Evolutionary conservation across 2,329 filamentous ascomycete species (phyloP).

Genomic region (Coleophoma eucalyptorum): DNA sequence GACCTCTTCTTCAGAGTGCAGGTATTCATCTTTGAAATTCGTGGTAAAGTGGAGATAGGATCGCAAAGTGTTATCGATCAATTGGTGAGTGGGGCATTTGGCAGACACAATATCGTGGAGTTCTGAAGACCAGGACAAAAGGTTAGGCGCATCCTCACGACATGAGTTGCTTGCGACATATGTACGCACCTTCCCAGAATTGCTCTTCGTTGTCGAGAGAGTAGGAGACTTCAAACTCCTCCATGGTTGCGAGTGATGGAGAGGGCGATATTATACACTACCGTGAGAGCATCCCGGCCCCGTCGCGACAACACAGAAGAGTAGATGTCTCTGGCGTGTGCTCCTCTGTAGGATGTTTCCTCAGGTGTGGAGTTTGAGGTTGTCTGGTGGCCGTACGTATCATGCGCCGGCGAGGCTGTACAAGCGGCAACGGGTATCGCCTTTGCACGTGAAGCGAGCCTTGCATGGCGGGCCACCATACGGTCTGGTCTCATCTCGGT

Average conservation of each 20-base stretch:
- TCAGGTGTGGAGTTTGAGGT: no score
- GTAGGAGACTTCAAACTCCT: constrained; percentile 63
- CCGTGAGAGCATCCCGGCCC: not conserved
- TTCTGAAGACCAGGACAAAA: constrained; percentile 39
- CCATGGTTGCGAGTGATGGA: constrained; percentile 26
- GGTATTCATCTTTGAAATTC: constrained; percentile 70
- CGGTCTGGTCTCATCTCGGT: no score
- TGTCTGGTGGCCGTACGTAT: no score
- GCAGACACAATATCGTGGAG: constrained; percentile 61
- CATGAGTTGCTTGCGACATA: not conserved
- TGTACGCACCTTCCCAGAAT: constrained; percentile 77
- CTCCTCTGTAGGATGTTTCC: no score
- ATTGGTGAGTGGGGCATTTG: constrained; percentile 54
- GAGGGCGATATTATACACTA: not conserved
- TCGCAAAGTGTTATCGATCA: constrained; percentile 82
- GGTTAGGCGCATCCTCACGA: not conserved
- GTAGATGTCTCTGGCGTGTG: no score
- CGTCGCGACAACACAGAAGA: no score
- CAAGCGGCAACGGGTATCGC: no score
- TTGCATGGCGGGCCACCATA: no score
- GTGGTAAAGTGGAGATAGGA: constrained; percentile 78
- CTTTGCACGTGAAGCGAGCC: no score
- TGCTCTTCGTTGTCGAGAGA: constrained; percentile 76
- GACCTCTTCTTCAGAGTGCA: constrained; percentile 74
- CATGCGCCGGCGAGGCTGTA: no score